Percentiles rank a stretch among this genome's conserved stretches.
Evolutionary conservation across 257 asterid species (phyloP).

Genomic region (Ophiorrhiza pumila): DNA sequence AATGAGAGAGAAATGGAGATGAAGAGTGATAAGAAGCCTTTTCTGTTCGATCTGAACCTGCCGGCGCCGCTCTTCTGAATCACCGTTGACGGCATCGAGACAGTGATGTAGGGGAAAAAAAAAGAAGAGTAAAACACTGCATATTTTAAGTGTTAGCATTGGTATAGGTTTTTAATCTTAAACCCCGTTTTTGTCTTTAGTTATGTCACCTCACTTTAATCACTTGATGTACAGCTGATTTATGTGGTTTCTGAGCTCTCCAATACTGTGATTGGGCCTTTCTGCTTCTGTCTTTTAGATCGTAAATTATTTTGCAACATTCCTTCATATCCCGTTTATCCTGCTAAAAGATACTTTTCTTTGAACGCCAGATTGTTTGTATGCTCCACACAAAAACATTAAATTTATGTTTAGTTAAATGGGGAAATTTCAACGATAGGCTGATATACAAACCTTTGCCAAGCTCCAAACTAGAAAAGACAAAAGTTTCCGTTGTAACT

Average conservation of each 20-base stretch:
- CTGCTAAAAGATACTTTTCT: too few relatives aligned
- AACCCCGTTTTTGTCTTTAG: neutral
- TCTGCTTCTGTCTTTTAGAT: too few relatives aligned
- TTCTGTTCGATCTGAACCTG: constrained; percentile 54
- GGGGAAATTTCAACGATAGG: too few relatives aligned
- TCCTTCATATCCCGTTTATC: too few relatives aligned
- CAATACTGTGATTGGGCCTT: neutral
- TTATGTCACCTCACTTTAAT: neutral
- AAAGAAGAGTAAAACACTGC: neutral
- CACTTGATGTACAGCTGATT: neutral
- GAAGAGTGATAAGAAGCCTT: constrained; percentile 40
- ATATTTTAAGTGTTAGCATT: constrained; percentile 4
- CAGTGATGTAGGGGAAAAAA: neutral
- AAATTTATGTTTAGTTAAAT: too few relatives aligned
- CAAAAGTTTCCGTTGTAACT: too few relatives aligned
- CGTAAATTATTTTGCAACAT: neutral
- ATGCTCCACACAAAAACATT: too few relatives aligned
- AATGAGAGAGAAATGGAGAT: constrained; percentile 32
- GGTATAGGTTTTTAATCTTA: neutral
- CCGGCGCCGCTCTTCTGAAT: constrained; percentile 55
- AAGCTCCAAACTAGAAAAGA: too few relatives aligned
- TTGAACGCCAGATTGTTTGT: too few relatives aligned
- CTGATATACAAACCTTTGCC: too few relatives aligned
- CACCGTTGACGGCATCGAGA: too few relatives aligned
- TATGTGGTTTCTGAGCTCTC: neutral